phyloP scores from a whole-genome alignment of 805 yeast species.

The Hanseniaspora clermontiae region DNA sequence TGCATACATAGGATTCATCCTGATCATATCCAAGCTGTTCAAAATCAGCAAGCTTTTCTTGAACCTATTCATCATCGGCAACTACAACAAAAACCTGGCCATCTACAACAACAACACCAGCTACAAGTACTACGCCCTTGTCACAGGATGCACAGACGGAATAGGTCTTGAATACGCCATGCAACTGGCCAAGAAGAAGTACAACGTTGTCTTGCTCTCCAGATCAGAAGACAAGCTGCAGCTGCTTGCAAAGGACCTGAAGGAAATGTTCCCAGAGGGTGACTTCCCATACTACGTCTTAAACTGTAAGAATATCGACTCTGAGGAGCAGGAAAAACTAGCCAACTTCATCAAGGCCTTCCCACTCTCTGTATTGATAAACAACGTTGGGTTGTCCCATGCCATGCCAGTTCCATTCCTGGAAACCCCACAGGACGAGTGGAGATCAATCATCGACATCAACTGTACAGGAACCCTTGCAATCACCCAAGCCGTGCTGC shows the following conservation, averaged over 20 bases:
- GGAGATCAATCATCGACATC: conserved; percentile 68
- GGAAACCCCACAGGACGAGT: conserved; percentile 64
- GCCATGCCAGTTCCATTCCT: conserved; percentile 86
- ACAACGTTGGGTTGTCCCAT: conserved; percentile 92
- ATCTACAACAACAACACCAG: conserved; percentile 41
- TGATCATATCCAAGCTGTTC: conserved; percentile 40
- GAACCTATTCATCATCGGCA: conserved; percentile 54
- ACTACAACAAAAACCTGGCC: conserved; percentile 46
- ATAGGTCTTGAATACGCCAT: conserved; percentile 83
- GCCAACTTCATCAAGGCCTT: conserved; percentile 35
- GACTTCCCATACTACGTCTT: conserved; percentile 51
- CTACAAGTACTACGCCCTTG: conserved; percentile 66
- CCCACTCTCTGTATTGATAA: conserved; percentile 64
- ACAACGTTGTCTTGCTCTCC: conserved; percentile 71
- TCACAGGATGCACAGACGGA: conserved; percentile 96
- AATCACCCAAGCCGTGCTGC: conserved; percentile 69
- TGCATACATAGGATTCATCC: conserved; percentile 43
- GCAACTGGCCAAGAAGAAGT: conserved; percentile 76
- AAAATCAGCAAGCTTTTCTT: conserved; percentile 41
- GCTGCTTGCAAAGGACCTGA: conserved; percentile 49
- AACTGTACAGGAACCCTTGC: conserved; percentile 75
- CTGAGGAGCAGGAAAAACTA: conserved; percentile 44
- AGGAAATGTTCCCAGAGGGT: conserved; percentile 32
- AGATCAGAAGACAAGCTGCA: conserved; percentile 72
- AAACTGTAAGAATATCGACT: conserved; percentile 64